These are phyloP conservation scores for Cyclotella choctawhatcheeana DNA, from an alignment of 108 stramenopile species.

Conservation along the genomic window DNA sequence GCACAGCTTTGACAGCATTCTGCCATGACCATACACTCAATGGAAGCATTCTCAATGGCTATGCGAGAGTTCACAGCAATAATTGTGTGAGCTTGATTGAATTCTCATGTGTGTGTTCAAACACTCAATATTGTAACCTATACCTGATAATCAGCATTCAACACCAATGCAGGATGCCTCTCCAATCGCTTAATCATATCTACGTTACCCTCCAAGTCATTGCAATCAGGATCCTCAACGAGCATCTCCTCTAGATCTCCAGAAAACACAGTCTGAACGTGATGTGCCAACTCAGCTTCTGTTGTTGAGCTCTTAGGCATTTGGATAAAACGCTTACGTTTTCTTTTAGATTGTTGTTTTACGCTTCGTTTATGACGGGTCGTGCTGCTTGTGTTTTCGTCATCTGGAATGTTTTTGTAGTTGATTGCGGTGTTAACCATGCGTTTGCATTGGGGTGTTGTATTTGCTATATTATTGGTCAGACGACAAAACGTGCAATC, in stretches of 20 bases:
- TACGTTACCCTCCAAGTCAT: background rate
- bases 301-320: slow-evolving; percentile 1
- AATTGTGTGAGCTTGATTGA: background rate
- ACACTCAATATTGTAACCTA: too few species aligned
- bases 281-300: slow-evolving; percentile 26
- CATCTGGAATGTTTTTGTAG: slow-evolving; percentile 19
- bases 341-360: slow-evolving; percentile 13
- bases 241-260: slow-evolving; percentile 19
- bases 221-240: background rate
- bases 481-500: background rate
- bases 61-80: slow-evolving; percentile 13
- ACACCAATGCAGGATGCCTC: slow-evolving; percentile 73
- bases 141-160: slow-evolving; percentile 88
- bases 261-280: slow-evolving; percentile 37
- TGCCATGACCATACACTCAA: slow-evolving; percentile 87
- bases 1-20: slow-evolving; percentile 85
- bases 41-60: slow-evolving; percentile 74
- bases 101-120: background rate
- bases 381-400: background rate
- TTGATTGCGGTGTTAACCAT: background rate
- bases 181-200: slow-evolving; percentile 47
- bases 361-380: slow-evolving; percentile 6
- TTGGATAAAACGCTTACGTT: slow-evolving; percentile 8
- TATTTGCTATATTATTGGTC: background rate
- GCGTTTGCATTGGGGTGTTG: too few species aligned